Base-by-base conservation (phyloP, 177 flowering plant genomes). In the Vitis hybrid region DNA sequence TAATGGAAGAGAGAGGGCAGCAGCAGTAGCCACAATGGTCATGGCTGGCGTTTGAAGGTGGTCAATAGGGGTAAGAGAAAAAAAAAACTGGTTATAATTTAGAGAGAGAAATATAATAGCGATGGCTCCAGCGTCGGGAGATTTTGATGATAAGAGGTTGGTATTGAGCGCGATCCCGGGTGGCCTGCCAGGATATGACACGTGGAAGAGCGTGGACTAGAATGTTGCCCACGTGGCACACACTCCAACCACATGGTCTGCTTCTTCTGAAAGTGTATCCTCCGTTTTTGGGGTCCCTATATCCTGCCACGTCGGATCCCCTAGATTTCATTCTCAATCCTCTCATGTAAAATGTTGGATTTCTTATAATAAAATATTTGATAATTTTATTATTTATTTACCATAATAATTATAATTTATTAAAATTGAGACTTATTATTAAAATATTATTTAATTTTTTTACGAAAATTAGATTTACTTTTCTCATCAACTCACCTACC, bases 91-190 rank as follows among this genome's bases (percentile, higher is more conserved):
- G 66, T 1, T 32, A 14, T 12, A 60, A 30, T 56, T 51, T 19
- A 30, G 64, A 30, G 79, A 17, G 69, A 39, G 58, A 17, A 73
- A 75, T 71, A 70, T 79, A 71, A 65, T 26, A 58, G 45, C 6
- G 45, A 34, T 34, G 45, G 45, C 45, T 34, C 26, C 26, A 6
- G 45, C 45, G 26, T 68, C 26, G 26, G 59, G 12, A 57, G 13
- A 60, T 63, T n/a, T 73, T 74, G 81, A 56, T 69, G 97, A 93
- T 89, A 90, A 90, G 97, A 82, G 94, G 92, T 65, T 78, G 85
- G 77, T 59, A 75, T 76, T 68, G 23, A 26, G 71, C 80, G 95
- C 89, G 85, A 92, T 89, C 97, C 83, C 71, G 52, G 69, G 51
- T 73, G 55, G 71, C 97, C 92, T 85, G 51, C 85, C 79, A 76